phyloP scores from a whole-genome alignment of 805 yeast genomes.

The Lipomyces sp. region DNA sequence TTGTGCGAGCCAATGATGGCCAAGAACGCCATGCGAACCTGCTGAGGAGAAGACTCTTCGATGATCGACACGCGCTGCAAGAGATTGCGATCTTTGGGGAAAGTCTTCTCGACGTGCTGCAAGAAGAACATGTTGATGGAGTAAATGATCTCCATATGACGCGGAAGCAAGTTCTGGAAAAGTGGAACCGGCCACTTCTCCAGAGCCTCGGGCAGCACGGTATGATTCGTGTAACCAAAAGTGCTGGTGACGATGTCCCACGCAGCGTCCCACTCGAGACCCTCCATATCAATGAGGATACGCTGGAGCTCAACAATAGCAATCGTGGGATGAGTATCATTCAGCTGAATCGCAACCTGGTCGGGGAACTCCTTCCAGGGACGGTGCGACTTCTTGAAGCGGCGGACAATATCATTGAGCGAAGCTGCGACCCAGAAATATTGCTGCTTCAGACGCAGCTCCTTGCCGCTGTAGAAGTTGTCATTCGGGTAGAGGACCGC shows the following conservation, averaged over 20 bases:
- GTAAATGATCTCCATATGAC: constrained; percentile 87
- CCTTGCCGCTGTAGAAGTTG: constrained; percentile 87
- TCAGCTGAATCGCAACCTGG: constrained; percentile 84
- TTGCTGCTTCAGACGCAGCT: constrained; percentile 88
- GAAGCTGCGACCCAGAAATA: constrained; percentile 97
- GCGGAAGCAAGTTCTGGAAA: constrained; percentile 73
- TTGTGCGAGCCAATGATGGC: constrained; percentile 91
- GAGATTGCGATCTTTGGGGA: constrained; percentile 70
- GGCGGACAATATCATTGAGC: constrained; percentile 81
- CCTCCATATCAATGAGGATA: constrained; percentile 78
- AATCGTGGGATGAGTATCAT: constrained; percentile 91
- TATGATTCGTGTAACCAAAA: constrained; percentile 91
- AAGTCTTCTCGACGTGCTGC: constrained; percentile 66
- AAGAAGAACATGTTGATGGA: constrained; percentile 78
- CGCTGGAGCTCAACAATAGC: constrained; percentile 89
- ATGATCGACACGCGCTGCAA: constrained; percentile 73
- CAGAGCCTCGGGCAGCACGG: constrained; percentile 90
- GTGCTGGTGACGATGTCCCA: constrained; percentile 79
- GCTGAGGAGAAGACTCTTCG: constrained; percentile 77
- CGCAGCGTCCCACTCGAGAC: constrained; percentile 75
- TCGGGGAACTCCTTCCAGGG: constrained; percentile 83
- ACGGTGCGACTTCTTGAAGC: constrained; percentile 74
- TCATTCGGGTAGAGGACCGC: constrained; percentile 93
- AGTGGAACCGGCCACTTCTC: constrained; percentile 93
- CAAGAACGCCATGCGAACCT: constrained; percentile 85